phyloP scores from a whole-genome alignment of 2,329 filamentous ascomycete species.

The Exophiala viscosa region DNA sequence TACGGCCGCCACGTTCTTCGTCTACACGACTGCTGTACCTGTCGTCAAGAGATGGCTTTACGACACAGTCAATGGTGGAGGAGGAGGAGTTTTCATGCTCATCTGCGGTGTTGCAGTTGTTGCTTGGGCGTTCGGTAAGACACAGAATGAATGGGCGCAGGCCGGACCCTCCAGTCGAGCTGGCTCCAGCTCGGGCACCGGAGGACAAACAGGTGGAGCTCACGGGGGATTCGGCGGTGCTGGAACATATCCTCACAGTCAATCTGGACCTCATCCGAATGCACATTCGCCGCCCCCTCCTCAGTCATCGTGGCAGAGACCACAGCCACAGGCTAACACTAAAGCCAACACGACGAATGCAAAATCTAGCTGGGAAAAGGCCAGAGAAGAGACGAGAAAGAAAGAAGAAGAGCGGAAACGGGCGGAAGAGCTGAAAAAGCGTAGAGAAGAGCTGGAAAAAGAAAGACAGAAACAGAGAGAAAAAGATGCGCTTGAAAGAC shows the following conservation, averaged over 20 bases:
- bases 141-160: slow-evolving; percentile 50
- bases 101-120: slow-evolving; percentile 69
- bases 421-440: slow-evolving; percentile 27
- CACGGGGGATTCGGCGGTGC: slow-evolving; percentile 10
- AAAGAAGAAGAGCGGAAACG: slow-evolving; percentile 28
- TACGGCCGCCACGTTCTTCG: slow-evolving; percentile 66
- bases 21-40: slow-evolving; percentile 72
- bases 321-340: slow-evolving; percentile 23
- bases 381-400: slow-evolving; percentile 30
- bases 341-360: slow-evolving; percentile 22
- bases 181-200: slow-evolving; percentile 3
- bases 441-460: slow-evolving; percentile 27
- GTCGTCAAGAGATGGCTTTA: slow-evolving; percentile 70
- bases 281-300: slow-evolving; percentile 20
- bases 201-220: slow-evolving; percentile 7
- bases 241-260: slow-evolving; percentile 8
- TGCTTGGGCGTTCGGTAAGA: slow-evolving; percentile 72
- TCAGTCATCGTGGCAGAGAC: slow-evolving; percentile 29
- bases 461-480: slow-evolving; percentile 28
- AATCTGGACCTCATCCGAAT: slow-evolving; percentile 6
- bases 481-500: slow-evolving; percentile 26
- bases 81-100: slow-evolving; percentile 68
- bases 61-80: slow-evolving; percentile 66
- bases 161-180: slow-evolving; percentile 1
- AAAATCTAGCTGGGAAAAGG: slow-evolving; percentile 30